phyloP scores from a whole-genome alignment of 2,329 filamentous ascomycete species.

The Trichoderma gracile region DNA sequence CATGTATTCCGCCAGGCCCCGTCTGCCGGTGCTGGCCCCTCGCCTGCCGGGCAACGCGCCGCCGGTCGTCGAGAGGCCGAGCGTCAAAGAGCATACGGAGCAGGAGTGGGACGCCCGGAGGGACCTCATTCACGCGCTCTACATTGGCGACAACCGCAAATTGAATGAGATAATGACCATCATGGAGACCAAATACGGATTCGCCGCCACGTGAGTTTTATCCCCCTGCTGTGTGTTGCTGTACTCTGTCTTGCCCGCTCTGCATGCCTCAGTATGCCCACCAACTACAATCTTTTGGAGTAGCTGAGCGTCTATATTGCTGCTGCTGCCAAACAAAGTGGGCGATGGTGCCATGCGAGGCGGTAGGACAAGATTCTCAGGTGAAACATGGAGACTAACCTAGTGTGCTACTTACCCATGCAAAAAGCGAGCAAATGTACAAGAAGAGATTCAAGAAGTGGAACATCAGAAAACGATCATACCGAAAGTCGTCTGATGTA shows the following conservation, averaged over 20 bases:
- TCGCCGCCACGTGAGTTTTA: conserved; percentile 42
- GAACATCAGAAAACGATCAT: conserved; percentile 41
- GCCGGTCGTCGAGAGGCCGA: conserved; percentile 30
- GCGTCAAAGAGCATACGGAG: conserved; percentile 41
- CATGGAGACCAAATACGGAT: conserved; percentile 39
- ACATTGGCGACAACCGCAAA: conserved; percentile 41
- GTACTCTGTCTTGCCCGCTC: not conserved
- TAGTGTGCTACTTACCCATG: not conserved
- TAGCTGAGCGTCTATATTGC: not conserved
- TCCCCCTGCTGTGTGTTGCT: not conserved
- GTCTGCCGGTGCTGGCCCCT: conserved; percentile 39
- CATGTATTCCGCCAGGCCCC: conserved; percentile 28
- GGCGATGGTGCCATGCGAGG: not conserved
- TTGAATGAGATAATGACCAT: conserved; percentile 42
- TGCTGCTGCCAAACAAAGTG: too few relatives aligned
- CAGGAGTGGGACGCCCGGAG: conserved; percentile 40
- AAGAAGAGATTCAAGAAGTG: conserved; percentile 44
- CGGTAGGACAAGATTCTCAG: not conserved
- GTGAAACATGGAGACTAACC: conserved; percentile 2
- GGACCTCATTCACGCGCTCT: conserved; percentile 38
- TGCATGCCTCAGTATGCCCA: not conserved
- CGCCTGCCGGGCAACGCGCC: conserved; percentile 37
- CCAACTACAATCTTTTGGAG: not conserved
- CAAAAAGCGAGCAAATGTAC: conserved; percentile 42
- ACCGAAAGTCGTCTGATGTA: conserved; percentile 33